Conservation (phyloP, 2,329 filamentous ascomycete species). For the Neocatenulostroma microsporum region DNA sequence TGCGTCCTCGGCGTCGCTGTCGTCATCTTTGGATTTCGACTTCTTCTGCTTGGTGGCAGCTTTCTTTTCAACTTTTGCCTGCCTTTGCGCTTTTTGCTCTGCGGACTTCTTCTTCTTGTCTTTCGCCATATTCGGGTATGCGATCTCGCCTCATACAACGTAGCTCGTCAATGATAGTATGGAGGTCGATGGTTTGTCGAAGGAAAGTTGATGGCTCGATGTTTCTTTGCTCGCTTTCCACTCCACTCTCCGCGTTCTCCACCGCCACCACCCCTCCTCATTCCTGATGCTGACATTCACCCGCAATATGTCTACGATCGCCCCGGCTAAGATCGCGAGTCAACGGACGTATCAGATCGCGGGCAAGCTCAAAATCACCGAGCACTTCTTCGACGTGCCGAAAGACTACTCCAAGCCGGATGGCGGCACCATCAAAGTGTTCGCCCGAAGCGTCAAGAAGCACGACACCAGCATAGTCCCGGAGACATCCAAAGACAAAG, state of each 20-base stretch:
- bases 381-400: constrained; percentile 81
- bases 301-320: constrained; percentile 28
- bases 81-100: constrained; percentile 23
- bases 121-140: constrained; percentile 40
- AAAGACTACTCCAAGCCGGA: constrained; percentile 61
- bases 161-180: no score
- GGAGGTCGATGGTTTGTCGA: no score
- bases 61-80: constrained; percentile 48
- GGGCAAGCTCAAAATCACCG: constrained; percentile 66
- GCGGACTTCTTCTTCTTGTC: constrained; percentile 37
- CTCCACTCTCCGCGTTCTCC: no score
- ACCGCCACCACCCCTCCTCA: no score
- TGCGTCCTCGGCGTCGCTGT: constrained; percentile 84
- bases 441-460: constrained; percentile 65
- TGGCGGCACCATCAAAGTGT: constrained; percentile 61
- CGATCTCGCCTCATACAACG: neutral
- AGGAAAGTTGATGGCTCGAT: no score
- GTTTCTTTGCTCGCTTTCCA: no score
- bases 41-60: constrained; percentile 61
- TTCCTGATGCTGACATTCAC: constrained; percentile 18
- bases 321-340: constrained; percentile 41
- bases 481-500: constrained; percentile 37
- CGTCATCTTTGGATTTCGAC: constrained; percentile 74
- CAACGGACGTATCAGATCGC: constrained; percentile 39
- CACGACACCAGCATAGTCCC: constrained; percentile 50